phyloP scores from a whole-genome alignment of 129 eudicot species.

The sunflower (Helianthus annuus) region DNA sequence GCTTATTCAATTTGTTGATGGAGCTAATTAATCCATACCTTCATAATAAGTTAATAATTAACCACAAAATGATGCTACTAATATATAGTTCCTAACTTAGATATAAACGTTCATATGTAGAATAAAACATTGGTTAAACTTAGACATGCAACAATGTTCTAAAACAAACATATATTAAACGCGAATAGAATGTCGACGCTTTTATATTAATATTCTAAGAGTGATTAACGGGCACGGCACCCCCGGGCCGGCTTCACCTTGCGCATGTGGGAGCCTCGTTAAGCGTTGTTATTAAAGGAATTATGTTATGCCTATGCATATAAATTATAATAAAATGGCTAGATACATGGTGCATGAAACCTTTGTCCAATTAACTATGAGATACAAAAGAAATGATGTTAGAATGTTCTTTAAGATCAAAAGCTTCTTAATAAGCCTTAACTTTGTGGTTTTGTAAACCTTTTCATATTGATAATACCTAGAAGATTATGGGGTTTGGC shows the following conservation, averaged over 20 bases:
- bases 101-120: background rate
- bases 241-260: too few species aligned
- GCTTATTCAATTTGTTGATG: background rate
- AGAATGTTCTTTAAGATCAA: constrained; percentile 4
- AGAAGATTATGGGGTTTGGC: background rate
- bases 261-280: too few species aligned
- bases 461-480: constrained; percentile 1
- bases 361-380: background rate
- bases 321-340: background rate
- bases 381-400: constrained; percentile 6
- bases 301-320: background rate
- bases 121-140: background rate
- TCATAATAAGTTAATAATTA: too few species aligned
- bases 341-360: background rate
- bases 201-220: background rate
- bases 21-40: background rate
- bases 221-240: background rate
- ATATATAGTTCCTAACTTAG: background rate
- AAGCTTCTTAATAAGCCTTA: background rate
- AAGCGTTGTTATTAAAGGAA: too few species aligned
- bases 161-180: too few species aligned
- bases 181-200: background rate
- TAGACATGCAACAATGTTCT: too few species aligned
- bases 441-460: constrained; percentile 1
- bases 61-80: background rate